phyloP scores from a whole-genome alignment of 2,329 filamentous ascomycete species.

The Calonectria leucothoes region DNA sequence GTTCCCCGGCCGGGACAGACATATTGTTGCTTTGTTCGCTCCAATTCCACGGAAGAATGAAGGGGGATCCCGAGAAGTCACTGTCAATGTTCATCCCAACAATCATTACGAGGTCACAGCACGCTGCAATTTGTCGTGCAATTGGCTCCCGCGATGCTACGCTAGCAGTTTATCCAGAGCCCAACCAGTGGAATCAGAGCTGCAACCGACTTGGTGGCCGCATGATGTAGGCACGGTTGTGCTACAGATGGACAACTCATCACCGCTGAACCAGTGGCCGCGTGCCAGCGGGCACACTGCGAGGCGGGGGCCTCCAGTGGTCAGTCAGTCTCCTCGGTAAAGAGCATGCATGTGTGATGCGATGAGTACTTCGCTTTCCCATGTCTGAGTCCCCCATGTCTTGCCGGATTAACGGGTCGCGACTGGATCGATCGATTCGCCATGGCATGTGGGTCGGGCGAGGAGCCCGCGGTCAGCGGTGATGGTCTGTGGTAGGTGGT shows the following conservation, averaged over 20 bases:
- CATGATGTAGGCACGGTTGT: conserved; percentile 20
- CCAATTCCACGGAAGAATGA: not conserved
- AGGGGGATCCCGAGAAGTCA: conserved; percentile 5
- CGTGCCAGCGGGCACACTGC: conserved; percentile 10
- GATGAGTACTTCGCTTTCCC: conserved; percentile 3
- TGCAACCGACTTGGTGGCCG: not conserved
- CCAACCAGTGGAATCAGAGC: conserved; percentile 1
- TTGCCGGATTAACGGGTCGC: conserved; percentile 16
- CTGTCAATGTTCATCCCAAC: conserved; percentile 20
- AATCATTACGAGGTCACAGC: not conserved
- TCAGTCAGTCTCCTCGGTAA: conserved; percentile 13
- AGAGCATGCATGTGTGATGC: conserved; percentile 25
- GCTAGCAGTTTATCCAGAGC: not conserved
- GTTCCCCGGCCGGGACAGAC: not conserved
- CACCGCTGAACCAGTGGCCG: conserved; percentile 20
- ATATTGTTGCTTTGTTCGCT: not conserved
- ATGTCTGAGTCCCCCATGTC: conserved; percentile 4
- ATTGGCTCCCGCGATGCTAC: not conserved
- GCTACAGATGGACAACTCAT: conserved; percentile 34
- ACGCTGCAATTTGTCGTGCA: not conserved
- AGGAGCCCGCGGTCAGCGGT: conserved; percentile 23
- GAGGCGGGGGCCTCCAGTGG: not conserved
- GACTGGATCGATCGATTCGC: conserved; percentile 21
- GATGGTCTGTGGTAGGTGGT: conserved; percentile 11
- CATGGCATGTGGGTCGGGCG: conserved; percentile 39